phyloP scores from a whole-genome alignment of 2,329 filamentous ascomycete species.

The Macrophomina pseudophaseolina region DNA sequence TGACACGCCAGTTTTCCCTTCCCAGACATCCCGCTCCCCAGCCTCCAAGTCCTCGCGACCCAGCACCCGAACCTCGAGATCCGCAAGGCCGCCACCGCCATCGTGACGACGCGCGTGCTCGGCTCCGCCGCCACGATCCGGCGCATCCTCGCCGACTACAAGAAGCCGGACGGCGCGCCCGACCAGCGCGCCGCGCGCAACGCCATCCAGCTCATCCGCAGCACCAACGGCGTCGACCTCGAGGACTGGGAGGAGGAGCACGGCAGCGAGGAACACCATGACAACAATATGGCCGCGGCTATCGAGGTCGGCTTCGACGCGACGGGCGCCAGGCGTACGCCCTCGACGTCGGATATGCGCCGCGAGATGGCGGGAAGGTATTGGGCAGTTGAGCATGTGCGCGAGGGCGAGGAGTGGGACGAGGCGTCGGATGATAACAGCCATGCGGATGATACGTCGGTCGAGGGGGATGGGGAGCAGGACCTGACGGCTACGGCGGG shows the following conservation, averaged over 20 bases:
- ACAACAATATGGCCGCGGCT: not conserved
- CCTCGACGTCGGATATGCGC: constrained; percentile 17
- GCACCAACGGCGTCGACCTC: constrained; percentile 23
- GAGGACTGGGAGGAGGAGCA: constrained; percentile 24
- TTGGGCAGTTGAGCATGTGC: constrained; percentile 9
- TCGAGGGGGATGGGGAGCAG: not conserved
- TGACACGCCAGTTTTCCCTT: constrained; percentile 54
- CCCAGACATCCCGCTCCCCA: constrained; percentile 47
- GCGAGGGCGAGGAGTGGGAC: not conserved
- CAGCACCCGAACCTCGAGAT: constrained; percentile 50
- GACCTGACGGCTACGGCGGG: constrained; percentile 4
- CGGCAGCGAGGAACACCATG: not conserved
- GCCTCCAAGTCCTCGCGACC: constrained; percentile 47
- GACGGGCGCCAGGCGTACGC: constrained; percentile 18
- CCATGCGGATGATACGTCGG: not conserved
- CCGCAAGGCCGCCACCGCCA: constrained; percentile 36
- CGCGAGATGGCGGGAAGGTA: constrained; percentile 19
- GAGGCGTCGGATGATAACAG: constrained; percentile 13
- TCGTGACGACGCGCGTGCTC: constrained; percentile 18
- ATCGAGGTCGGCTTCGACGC: constrained; percentile 18
- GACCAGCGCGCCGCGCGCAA: constrained; percentile 23
- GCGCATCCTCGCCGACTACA: constrained; percentile 37
- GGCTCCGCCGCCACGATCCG: constrained; percentile 40
- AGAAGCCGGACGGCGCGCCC: constrained; percentile 10
- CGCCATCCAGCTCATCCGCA: constrained; percentile 25